Conservation (phyloP, 495 filamentous ascomycete species). For the Apodospora peruviana region DNA sequence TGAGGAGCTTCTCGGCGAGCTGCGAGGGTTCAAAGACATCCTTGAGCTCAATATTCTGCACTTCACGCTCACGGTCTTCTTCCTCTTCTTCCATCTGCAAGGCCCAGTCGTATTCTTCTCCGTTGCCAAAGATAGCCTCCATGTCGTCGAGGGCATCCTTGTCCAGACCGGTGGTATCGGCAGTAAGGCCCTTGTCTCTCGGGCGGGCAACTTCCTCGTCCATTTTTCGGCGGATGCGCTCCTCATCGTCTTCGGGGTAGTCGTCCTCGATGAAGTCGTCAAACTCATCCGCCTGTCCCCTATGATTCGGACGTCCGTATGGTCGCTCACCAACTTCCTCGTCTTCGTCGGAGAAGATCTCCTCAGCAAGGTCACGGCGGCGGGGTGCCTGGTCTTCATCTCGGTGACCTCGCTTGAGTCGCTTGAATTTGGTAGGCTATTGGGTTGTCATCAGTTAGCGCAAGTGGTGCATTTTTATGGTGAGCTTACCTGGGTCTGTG, state of each 20-base stretch:
- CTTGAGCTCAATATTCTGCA: constrained; percentile 75
- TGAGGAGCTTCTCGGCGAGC: constrained; percentile 86
- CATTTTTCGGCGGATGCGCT: constrained; percentile 69
- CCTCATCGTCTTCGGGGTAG: constrained; percentile 79
- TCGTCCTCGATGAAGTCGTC: constrained; percentile 98
- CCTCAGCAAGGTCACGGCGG: constrained; percentile 69
- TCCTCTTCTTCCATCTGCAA: constrained; percentile 80
- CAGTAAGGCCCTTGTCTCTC: constrained; percentile 56
- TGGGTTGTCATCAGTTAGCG: background rate
- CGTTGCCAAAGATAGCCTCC: constrained; percentile 90
- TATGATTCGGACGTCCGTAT: constrained; percentile 43
- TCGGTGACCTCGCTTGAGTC: constrained; percentile 86
- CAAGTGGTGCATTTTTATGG: background rate
- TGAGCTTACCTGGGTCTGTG: constrained; percentile 55
- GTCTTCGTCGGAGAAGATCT: constrained; percentile 95
- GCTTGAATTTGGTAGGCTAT: constrained; percentile 59
- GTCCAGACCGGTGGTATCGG: constrained; percentile 70
- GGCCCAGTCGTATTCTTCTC: constrained; percentile 91
- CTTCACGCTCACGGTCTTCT: constrained; percentile 61
- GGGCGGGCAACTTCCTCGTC: constrained; percentile 81
- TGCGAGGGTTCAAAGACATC: constrained; percentile 97
- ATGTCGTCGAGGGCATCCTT: constrained; percentile 91
- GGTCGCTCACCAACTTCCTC: constrained; percentile 54
- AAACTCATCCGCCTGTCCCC: constrained; percentile 73
- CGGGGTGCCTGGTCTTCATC: constrained; percentile 56